A percentile compares a stretch with the other conserved stretches of the same genome.
Conservation (phyloP, 1,284 basidiomycete species). For the Malassezia slooffiae region DNA sequence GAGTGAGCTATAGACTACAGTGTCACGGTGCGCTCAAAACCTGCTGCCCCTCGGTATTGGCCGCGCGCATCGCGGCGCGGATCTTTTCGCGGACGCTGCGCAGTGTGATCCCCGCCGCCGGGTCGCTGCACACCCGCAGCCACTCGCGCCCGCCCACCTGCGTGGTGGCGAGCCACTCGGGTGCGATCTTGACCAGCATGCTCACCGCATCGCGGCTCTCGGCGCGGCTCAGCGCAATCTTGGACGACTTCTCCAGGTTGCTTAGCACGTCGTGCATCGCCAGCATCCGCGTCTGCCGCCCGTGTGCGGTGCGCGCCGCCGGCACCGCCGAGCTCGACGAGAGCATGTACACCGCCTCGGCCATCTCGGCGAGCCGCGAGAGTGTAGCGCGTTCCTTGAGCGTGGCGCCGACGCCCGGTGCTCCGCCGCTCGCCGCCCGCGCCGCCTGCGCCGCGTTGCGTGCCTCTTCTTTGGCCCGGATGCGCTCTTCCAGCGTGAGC, state of each 20-base stretch:
- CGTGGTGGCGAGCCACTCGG: constrained; percentile 11
- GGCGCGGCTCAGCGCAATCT: constrained; percentile 5
- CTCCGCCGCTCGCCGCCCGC: too few relatives aligned
- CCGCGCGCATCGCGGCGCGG: constrained; percentile 1
- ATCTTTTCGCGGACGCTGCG: constrained; percentile 11
- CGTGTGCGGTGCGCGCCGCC: neutral
- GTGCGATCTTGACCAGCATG: constrained; percentile 9
- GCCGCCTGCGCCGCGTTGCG: neutral
- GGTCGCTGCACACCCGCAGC: constrained; percentile 10
- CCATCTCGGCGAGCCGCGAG: constrained; percentile 11
- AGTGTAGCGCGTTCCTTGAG: constrained; percentile 9
- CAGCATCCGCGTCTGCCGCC: constrained; percentile 2
- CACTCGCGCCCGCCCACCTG: constrained; percentile 1
- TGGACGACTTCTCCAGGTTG: constrained; percentile 5
- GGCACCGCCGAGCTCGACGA: neutral
- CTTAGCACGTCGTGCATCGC: constrained; percentile 7
- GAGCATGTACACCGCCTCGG: constrained; percentile 9
- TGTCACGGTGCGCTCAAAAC: too few relatives aligned
- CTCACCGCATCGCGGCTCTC: constrained; percentile 9
- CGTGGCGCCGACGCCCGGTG: too few relatives aligned
- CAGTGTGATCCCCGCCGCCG: neutral
- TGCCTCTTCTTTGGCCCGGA: constrained; percentile 14
- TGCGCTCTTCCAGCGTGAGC: constrained; percentile 12
- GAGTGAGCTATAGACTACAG: too few relatives aligned
- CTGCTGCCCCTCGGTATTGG: too few relatives aligned